A percentile compares a stretch with the other conserved stretches of the same genome.
These are phyloP conservation scores for Verticillium alfalfae DNA, from an alignment of 2,329 filamentous ascomycete species.

Conservation along the genomic window DNA sequence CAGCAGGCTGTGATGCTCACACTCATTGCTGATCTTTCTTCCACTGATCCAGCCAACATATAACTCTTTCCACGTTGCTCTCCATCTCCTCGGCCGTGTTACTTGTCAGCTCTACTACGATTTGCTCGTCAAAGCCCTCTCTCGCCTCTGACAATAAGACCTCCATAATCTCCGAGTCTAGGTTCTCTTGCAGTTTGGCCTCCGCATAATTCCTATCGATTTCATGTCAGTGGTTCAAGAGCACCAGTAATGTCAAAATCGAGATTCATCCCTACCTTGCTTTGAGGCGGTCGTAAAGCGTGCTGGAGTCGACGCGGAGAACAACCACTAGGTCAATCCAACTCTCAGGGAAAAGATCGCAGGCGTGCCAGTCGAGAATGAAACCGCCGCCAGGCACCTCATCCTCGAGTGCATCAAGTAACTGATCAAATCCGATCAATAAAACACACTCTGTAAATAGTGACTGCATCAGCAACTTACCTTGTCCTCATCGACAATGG, in stretches of 20 bases:
- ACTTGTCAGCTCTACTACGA: conserved; percentile 84
- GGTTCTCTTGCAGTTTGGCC: conserved; percentile 87
- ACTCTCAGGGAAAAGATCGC: conserved; percentile 86
- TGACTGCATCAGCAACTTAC: conserved; percentile 34
- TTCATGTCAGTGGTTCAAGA: background rate
- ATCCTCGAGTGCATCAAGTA: conserved; percentile 85
- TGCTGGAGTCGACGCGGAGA: conserved; percentile 70
- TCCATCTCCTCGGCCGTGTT: conserved; percentile 82
- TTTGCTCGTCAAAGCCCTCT: conserved; percentile 79
- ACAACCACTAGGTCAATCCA: conserved; percentile 97
- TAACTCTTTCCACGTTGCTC: conserved; percentile 77
- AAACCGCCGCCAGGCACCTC: conserved; percentile 73
- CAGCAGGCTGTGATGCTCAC: background rate
- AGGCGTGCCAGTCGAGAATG: conserved; percentile 97
- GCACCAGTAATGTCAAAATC: background rate
- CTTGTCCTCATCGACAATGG: conserved; percentile 96
- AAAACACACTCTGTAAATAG: background rate
- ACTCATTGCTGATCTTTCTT: conserved; percentile 46
- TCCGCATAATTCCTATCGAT: conserved; percentile 67
- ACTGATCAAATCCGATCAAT: conserved; percentile 31
- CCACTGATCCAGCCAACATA: conserved; percentile 79
- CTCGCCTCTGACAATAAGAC: conserved; percentile 85
- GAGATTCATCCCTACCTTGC: conserved; percentile 48
- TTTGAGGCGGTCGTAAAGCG: conserved; percentile 78
- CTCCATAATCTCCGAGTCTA: conserved; percentile 97